Base-by-base conservation (phyloP, 1,284 basidiomycete species). In the Athelia sp. region DNA sequence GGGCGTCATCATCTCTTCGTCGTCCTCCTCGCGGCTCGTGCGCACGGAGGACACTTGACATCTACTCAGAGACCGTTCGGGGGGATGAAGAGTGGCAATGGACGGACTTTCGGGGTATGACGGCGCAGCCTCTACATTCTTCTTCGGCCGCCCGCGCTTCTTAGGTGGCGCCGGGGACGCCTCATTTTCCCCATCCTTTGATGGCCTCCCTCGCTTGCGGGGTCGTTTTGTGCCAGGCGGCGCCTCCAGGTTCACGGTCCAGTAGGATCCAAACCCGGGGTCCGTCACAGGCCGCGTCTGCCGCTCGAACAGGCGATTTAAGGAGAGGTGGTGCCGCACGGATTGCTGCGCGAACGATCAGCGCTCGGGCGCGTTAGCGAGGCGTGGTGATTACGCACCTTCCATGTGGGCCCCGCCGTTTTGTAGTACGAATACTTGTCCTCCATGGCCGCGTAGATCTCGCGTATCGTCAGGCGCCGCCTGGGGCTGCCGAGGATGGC, bases 381-480 rank as follows among this genome's bases (percentile, higher is more conserved):
- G 29, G 44, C 22, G 34, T 36, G 43, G 53, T 40, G 48, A 48
- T 43, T 35, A 56, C 68, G 46, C 58, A 88, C 87, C 78, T 90
- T 90, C 87, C 87, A 90, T 10, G 87, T 87, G 29, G 81, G 76
- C 34, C 87, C 87, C 29, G 87, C 85, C 14, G 79, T 83, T 64
- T 76, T 81, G 65, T 87, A 90, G 60, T 87, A 90, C 9, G 77
- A 75, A 58, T 90, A 90, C 65, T 90, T 90, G 36, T 76, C 74
- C 68, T 90, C 87, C 84, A 90, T 90, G 11, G 84, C 82, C 9
- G 84, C 83, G 58, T 90, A 90, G 50, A 90, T 90, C 58, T 89
- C 87, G 46, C 87, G 74, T 57, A 90, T 89, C 15, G 87, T 90
- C 23, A 90, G 70, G n/a, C 84, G 78, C 59, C 82, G 79, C 56